Conservation (phyloP, 306 rosid genomes). For the Chamaecrista fasciculata region DNA sequence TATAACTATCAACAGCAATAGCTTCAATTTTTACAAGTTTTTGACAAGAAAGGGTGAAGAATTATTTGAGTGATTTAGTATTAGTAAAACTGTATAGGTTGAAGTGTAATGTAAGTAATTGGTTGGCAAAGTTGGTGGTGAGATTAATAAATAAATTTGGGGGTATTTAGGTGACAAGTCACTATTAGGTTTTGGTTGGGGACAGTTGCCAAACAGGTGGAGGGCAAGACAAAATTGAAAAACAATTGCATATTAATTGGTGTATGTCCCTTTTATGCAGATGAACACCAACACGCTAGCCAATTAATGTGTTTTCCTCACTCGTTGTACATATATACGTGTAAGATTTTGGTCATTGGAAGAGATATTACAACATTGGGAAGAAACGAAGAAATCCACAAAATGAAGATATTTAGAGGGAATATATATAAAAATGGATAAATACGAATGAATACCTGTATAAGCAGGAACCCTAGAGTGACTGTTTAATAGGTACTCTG, state of each 20-base stretch:
- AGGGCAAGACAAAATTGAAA: not conserved
- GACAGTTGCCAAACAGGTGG: not conserved
- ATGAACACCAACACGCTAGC: not conserved
- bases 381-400: not conserved
- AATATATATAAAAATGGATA: too few species aligned
- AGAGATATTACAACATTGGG: not conserved
- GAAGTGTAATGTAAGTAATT: not conserved
- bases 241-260: too few species aligned
- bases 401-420: not conserved
- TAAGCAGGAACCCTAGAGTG: not conserved
- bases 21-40: too few species aligned
- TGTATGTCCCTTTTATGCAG: not conserved
- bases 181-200: constrained; percentile 6
- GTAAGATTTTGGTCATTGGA: constrained; percentile 20
- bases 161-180: constrained; percentile 30
- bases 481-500: not conserved
- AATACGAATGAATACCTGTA: not conserved
- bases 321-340: too few species aligned
- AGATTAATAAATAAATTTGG: not conserved
- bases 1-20: too few species aligned
- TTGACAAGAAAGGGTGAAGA: too few species aligned
- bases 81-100: not conserved
- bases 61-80: too few species aligned
- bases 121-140: not conserved
- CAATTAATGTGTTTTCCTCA: constrained; percentile 15